Base-by-base conservation (phyloP, 768 basidiomycete genomes). In the Lactarius psammicola region DNA sequence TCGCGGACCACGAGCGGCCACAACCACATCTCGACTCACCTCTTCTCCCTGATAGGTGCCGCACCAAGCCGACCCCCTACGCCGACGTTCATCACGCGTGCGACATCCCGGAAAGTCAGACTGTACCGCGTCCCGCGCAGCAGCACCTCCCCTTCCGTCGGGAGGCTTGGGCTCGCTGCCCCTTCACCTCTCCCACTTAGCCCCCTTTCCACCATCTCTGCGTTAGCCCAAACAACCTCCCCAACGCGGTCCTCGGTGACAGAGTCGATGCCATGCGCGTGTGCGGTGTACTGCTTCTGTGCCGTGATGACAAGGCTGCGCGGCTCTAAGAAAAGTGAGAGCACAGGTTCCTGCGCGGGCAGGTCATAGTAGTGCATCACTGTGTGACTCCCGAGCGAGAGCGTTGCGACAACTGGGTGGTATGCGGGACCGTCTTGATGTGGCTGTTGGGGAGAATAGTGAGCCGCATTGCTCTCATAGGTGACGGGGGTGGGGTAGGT, bases 381-480 rank as follows among this genome's bases (percentile, higher is more conserved):
- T 2, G 89, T 79, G 74, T 95, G 92, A 1, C 92, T 90, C 49
- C 89, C 88, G 64, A 97, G 78, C 17, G 95, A 94, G 58, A 98
- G 77, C n/a, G 95, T 97, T 1, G 92, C 89, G 1, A 97, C 95
- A 5, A 89, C 85, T 0, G 95, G 92, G 72, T 87, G 79, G 77
- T 96, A 98, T 20, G 87, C 84, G 2, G 94, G 89, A 0, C 95
- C 94, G 74, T 98, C 95, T 78, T 96, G 88, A 71, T 97, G 95
- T 1, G 94, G 92, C 92, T 95, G 75, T 56, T 38, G 13, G 44
- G n/a, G 42, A n/a, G n/a, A 36, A 60, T 9, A 18, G 30, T 55
- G 31, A 55, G 33, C 54, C n/a, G 49, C 31, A 66, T 38, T 34
- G 62, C 36, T 38, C 36, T 63, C 70, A 58, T 66, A 60, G 60